phyloP scores from a whole-genome alignment of 73 alveolate species.

The Blepharisma japonicum region DNA sequence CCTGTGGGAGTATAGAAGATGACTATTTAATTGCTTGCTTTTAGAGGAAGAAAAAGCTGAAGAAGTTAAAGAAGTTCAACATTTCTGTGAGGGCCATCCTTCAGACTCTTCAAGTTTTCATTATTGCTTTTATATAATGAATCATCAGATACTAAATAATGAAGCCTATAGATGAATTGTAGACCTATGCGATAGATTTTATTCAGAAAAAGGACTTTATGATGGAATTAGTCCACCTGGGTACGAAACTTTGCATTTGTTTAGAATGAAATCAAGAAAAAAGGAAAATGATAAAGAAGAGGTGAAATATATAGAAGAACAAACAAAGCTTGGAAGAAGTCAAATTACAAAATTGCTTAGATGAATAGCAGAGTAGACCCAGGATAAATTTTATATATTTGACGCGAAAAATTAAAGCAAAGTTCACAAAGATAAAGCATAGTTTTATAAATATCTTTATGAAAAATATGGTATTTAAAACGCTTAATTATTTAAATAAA shows the following conservation, averaged over 20 bases:
- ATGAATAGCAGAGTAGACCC: too few relatives aligned
- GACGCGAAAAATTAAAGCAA: too few relatives aligned
- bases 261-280: background rate
- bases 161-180: background rate
- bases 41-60: background rate
- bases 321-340: too few relatives aligned
- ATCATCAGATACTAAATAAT: background rate
- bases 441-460: too few relatives aligned
- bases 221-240: slow-evolving; percentile 9
- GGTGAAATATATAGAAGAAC: too few relatives aligned
- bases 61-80: background rate
- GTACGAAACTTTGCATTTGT: slow-evolving; percentile 5
- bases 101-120: slow-evolving; percentile 16
- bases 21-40: background rate
- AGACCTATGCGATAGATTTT: background rate
- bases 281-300: background rate
- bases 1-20: slow-evolving; percentile 23
- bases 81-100: background rate
- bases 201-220: slow-evolving; percentile 16
- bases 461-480: too few relatives aligned
- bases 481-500: too few relatives aligned
- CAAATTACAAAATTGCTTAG: too few relatives aligned
- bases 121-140: background rate
- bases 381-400: too few relatives aligned
- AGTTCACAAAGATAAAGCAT: too few relatives aligned